Percentiles rank a stretch among this genome's conserved stretches.
These are phyloP conservation scores for Suillus hirtellus DNA, from an alignment of 768 basidiomycete genomes.

Conservation along the genomic window DNA sequence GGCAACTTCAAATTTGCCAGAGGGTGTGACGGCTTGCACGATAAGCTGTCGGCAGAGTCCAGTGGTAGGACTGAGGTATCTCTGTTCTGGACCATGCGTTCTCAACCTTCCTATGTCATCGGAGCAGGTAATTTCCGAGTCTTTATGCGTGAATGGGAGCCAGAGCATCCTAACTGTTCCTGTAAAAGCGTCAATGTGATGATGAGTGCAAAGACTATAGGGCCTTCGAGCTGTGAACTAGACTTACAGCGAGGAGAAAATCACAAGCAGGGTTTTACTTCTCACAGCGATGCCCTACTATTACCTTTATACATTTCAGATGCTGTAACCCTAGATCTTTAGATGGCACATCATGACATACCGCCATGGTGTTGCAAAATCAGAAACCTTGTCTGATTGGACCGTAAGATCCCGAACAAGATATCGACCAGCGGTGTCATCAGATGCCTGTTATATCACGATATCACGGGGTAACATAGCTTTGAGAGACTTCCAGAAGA, in stretches of 20 bases:
- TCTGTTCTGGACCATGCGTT: background rate
- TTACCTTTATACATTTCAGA: too few relatives aligned
- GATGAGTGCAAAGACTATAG: background rate
- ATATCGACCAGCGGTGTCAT: too few relatives aligned
- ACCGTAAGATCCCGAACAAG: too few relatives aligned
- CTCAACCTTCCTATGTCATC: background rate
- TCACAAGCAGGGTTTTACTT: background rate
- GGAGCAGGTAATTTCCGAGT: background rate
- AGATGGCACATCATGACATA: too few relatives aligned
- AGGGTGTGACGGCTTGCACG: background rate
- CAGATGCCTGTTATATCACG: too few relatives aligned
- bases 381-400: too few relatives aligned
- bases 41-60: background rate
- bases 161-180: background rate
- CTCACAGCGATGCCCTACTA: background rate
- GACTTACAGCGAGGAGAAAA: background rate
- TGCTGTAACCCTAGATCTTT: too few relatives aligned
- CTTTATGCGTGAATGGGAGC: background rate
- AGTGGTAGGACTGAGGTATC: background rate
- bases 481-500: too few relatives aligned
- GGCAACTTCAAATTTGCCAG: background rate
- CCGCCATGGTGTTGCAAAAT: too few relatives aligned
- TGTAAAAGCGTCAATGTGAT: background rate
- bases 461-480: too few relatives aligned
- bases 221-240: too few relatives aligned